Evolutionary conservation across 768 basidiomycete genomes (phyloP), one percentile per base, ranked within the genome.

Genomic region (Tephrocybe sp.): DNA sequence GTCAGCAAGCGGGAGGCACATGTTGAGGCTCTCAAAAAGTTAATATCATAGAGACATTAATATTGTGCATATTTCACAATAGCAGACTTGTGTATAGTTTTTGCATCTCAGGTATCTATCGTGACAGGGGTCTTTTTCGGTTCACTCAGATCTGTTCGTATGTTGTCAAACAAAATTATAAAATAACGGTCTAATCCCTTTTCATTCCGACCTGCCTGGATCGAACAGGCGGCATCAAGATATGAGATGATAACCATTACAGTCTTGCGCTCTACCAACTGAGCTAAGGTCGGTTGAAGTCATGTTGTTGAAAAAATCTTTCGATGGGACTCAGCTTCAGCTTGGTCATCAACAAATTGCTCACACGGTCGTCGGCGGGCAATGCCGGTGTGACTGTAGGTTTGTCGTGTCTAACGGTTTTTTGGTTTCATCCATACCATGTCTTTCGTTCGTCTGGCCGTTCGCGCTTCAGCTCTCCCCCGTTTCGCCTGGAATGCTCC

Each of bases 381-480:
- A 54, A 54, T 49, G 47, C 53, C 49, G 46, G 41, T 43, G 54
- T 51, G 46, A 41, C 42, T 39, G 31, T 61, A 63, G 28, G 9
- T 56, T 58, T 34, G 32, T 31, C 40, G 39, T 43, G 24, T 34
- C 37, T 24, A 24, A 19, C 38, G 38, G 13, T 44, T 37, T 41
- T 46, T 43, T 52, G 38, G 42, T 30, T 40, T 40, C 40, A 28
- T 46, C 34, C 48, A 70, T n/a, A n/a, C 55, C 60, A 81, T 85
- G 80, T 82, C 79, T 64, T 73, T 83, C 64, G 62, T 77, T 56
- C 79, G 79, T 64, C 64, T 80, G 39, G 73, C 76, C 52, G 61
- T 76, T 47, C 74, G 80, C 56, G 64, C 72, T 55, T 62, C 74
- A 47, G 54, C 67, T 46, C 66, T 78, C 54, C 69, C 77, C 44